phyloP scores from a whole-genome alignment of 1,139 yeast genomes.

The Sugiyamaella neomexicana region DNA sequence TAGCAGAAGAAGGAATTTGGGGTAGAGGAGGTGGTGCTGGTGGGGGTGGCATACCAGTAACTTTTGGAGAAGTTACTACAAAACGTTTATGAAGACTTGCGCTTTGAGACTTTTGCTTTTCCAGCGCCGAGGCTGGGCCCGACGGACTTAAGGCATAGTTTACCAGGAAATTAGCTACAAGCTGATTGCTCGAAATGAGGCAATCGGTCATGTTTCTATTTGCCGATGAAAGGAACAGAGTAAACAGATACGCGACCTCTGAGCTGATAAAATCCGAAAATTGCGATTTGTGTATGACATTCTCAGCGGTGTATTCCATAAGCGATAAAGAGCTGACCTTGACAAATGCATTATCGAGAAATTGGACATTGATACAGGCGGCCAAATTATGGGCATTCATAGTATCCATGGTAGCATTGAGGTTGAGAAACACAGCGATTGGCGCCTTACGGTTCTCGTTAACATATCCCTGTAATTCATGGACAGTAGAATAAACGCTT shows the following conservation, averaged over 20 bases:
- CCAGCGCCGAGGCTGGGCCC: not conserved
- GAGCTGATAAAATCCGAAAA: constrained; percentile 34
- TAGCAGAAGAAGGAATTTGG: not conserved
- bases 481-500: constrained; percentile 74
- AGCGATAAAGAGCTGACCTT: constrained; percentile 31
- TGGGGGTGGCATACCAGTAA: not conserved
- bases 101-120: constrained; percentile 6
- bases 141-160: constrained; percentile 32
- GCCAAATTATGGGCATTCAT: constrained; percentile 45
- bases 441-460: constrained; percentile 55
- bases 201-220: constrained; percentile 32
- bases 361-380: constrained; percentile 51
- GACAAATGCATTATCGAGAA: constrained; percentile 31
- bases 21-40: not conserved
- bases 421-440: constrained; percentile 65
- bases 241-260: constrained; percentile 39
- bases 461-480: constrained; percentile 59
- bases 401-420: constrained; percentile 40
- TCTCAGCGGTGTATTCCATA: constrained; percentile 35
- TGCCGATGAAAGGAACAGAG: constrained; percentile 38
- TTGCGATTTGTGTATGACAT: constrained; percentile 30
- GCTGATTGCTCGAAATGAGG: constrained; percentile 33
- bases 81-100: constrained; percentile 14
- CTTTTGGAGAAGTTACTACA: constrained; percentile 6
- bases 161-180: constrained; percentile 31